Evolutionary conservation across 768 basidiomycete species (phyloP), one percentile per base, ranked within the genome.

Genomic region (Lentinus tigrinus): DNA sequence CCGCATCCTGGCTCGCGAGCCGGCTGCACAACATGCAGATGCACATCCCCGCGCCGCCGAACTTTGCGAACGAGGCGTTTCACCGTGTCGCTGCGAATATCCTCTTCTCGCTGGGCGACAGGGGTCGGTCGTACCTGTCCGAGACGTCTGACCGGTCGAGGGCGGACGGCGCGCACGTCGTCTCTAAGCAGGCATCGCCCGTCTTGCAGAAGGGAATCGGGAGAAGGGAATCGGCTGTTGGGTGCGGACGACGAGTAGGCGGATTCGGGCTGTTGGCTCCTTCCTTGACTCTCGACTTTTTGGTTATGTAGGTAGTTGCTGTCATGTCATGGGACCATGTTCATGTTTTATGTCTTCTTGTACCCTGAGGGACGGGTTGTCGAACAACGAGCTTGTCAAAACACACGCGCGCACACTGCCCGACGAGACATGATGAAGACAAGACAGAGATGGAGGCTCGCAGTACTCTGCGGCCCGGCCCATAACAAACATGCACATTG

Each of bases 171-270:
- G 84, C 81, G 17, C 88, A 89, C 52, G 63, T 31, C 7, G 31
- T 90, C 40, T 84, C 87, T 19, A 70, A 81, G n/a, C 86, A 88
- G 65, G 93, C 93, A 2, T 84, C 85, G 48, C 81, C 87, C 31
- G 92, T 85, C 3, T 72, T 98, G 40, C 90, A 92, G 37, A 88
- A 89, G 67, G 96, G 96, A 8, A 92, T 98, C 51, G 95, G 95
- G 27, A n/a, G n/a, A n/a, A n/a, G n/a, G n/a, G n/a, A n/a, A n/a
- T n/a, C 98, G 96, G 96, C 78, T 98, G 27, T 86, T 98, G 56
- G 96, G 96, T 40, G 90, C 86, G 13, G 94, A 95, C 59, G 88
- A 31, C 31, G 31, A 31, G 31, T 31, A 31, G 31, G 31, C 11
- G 31, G 31, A 31, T 11, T 11, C 31, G 31, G 31, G 11, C 31